A percentile compares a stretch with the other conserved stretches of the same genome.
phyloP scores from a whole-genome alignment of 768 basidiomycete species.

The Rhodotorula kratochvilovae region DNA sequence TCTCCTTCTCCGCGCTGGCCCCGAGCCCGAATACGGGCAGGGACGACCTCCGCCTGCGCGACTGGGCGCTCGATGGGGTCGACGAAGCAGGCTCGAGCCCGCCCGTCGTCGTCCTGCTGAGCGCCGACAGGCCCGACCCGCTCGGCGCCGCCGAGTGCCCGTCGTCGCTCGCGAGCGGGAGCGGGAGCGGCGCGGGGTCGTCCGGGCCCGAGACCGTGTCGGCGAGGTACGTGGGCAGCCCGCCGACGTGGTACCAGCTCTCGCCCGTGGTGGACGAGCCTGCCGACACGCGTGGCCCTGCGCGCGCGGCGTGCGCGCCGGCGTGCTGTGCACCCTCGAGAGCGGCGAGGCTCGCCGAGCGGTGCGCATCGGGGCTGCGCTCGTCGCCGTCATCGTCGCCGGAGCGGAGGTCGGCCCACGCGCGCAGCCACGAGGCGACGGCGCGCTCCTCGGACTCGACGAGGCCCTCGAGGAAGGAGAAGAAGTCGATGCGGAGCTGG shows the following conservation, averaged over 20 bases:
- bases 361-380: not conserved
- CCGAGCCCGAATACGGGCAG: not conserved
- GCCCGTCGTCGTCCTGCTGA: not conserved
- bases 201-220: not conserved
- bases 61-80: not conserved
- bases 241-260: not conserved
- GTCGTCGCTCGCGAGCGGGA: not conserved
- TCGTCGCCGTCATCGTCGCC: not conserved
- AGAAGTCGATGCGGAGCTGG: constrained; percentile 36
- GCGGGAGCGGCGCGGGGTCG: not conserved
- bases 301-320: not conserved
- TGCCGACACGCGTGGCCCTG: not conserved
- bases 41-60: not conserved
- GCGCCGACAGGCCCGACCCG: not conserved
- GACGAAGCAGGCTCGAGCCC: constrained; percentile 2
- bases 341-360: not conserved
- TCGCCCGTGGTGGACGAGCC: not conserved
- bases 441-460: constrained; percentile 33
- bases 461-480: constrained; percentile 30
- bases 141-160: not conserved
- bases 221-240: not conserved
- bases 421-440: constrained; percentile 24
- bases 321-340: not conserved
- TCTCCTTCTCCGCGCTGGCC: not conserved
- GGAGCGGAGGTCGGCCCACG: constrained; percentile 13